Percentiles rank a stretch among this genome's conserved stretches.
Conservation (phyloP, 2,329 filamentous ascomycete genomes). For the Chalara sp. region DNA sequence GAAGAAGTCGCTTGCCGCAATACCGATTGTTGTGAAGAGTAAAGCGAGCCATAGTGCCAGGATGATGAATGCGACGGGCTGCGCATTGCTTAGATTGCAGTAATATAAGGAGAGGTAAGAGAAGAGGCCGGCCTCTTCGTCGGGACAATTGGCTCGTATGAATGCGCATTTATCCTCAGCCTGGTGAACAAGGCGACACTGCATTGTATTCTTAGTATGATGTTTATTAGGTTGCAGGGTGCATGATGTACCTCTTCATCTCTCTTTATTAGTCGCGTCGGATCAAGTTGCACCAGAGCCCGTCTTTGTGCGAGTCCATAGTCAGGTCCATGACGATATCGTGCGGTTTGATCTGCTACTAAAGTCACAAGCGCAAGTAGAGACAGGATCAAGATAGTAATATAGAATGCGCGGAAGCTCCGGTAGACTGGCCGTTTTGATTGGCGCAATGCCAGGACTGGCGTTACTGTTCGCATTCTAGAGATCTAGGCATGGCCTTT, state of each 20-base stretch:
- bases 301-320: constrained; percentile 22
- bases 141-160: constrained; percentile 71
- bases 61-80: constrained; percentile 72
- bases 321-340: constrained; percentile 20
- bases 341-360: constrained; percentile 23
- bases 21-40: constrained; percentile 93
- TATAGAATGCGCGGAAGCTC: constrained; percentile 27
- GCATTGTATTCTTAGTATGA: not conserved
- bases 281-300: constrained; percentile 18
- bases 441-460: too few relatives aligned
- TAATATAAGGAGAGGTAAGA: constrained; percentile 90
- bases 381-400: constrained; percentile 24
- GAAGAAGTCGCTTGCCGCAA: constrained; percentile 97
- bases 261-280: constrained; percentile 19
- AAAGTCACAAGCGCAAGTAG: constrained; percentile 23
- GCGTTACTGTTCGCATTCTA: too few relatives aligned
- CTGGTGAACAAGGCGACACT: constrained; percentile 76
- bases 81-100: constrained; percentile 62
- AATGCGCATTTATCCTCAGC: constrained; percentile 81
- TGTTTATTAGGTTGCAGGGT: not conserved
- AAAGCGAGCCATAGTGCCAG: constrained; percentile 79
- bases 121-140: constrained; percentile 84
- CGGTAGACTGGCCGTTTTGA: constrained; percentile 11
- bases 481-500: too few relatives aligned
- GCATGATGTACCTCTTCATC: constrained; percentile 25